Evolutionary conservation across 805 yeast genomes (phyloP), one percentile per base, ranked within the genome.

Genomic region (Dipodascopsis tothii): DNA sequence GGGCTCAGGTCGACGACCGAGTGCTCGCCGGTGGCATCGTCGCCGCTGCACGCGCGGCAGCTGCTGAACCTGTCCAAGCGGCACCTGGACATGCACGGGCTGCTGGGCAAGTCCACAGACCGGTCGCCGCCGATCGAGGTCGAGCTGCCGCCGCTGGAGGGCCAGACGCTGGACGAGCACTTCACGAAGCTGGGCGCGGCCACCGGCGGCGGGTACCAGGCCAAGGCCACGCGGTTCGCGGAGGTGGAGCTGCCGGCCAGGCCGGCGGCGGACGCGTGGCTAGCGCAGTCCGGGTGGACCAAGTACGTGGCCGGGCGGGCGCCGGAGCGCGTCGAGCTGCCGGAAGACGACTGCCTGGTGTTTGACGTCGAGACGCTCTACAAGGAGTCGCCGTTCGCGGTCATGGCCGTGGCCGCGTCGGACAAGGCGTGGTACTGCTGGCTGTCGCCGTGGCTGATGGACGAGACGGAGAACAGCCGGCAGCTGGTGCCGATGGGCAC

Each of bases 331-430:
- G 95, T 92, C 0, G 68, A 67, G 0, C 80, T 65, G 55, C 98
- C 98, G 0, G 51, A 65, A 3, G 96, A 84, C 45, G 71, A 78
- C 34, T 77, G 75, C 2, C 57, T 92, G 9, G 87, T 83, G 0
- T 90, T 90, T 61, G 99, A 92, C 62, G 88, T 85, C 7, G 99
- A 92, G 60, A 84, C 81, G 0, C 60, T 88, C 57, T 88, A 86
- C 63, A 80, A 84, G 52, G 63, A 77, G 1, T 76, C 92, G 0
- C 74, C 72, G 3, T 88, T 77, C 58, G 80, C 97, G 0, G 76
- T 83, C 0, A 59, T 92, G 62, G 96, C 95, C 1, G 74, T 84
- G 0, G 94, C 95, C 7, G 79, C 72, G 1, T 78, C 95, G 0
- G 60, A 70, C 0, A 67, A 72, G 6, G 94, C 95, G 0, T 87